Evolutionary conservation across 306 rosid species (phyloP).

Genomic region (Gastrolobium bilobum): DNA sequence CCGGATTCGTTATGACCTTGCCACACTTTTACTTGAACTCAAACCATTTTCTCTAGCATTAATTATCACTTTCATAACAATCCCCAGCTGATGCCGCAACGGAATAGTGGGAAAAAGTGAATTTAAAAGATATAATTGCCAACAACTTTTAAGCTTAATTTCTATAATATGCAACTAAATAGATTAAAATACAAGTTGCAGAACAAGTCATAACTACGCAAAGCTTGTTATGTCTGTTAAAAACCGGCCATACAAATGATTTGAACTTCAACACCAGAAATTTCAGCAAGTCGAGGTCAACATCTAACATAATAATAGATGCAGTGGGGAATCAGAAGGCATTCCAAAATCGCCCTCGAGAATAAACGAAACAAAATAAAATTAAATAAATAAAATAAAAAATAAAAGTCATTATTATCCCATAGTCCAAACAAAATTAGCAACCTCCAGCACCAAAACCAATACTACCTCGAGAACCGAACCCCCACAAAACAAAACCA

Average conservation of each 20-base stretch:
- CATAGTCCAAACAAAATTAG: slow-evolving; percentile 32
- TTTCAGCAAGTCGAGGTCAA: slow-evolving; percentile 34
- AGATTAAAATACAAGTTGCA: slow-evolving; percentile 39
- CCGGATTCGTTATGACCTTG: background rate
- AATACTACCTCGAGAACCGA: background rate
- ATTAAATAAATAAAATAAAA: background rate
- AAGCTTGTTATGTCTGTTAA: slow-evolving; percentile 25
- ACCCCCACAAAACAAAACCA: slow-evolving; percentile 38
- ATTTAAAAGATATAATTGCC: background rate
- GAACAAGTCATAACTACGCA: slow-evolving; percentile 15
- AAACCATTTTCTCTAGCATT: slow-evolving; percentile 21
- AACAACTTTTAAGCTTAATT: background rate
- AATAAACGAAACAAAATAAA: slow-evolving; percentile 7
- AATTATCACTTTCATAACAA: slow-evolving; percentile 1
- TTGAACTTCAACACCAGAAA: slow-evolving; percentile 29
- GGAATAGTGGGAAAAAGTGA: background rate
- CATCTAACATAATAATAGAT: slow-evolving; percentile 18
- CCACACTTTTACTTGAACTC: slow-evolving; percentile 31
- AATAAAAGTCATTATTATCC: slow-evolving; percentile 19
- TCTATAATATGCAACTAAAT: background rate
- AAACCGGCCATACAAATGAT: slow-evolving; percentile 34
- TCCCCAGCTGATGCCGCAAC: background rate
- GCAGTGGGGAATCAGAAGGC: slow-evolving; percentile 44
- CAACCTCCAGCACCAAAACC: slow-evolving; percentile 46
- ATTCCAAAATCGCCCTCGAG: slow-evolving; percentile 29